Percentiles rank a stretch among this genome's conserved stretches.
Evolutionary conservation across 164 flowering plant species (phyloP).

Genomic region (Saururus chinensis): DNA sequence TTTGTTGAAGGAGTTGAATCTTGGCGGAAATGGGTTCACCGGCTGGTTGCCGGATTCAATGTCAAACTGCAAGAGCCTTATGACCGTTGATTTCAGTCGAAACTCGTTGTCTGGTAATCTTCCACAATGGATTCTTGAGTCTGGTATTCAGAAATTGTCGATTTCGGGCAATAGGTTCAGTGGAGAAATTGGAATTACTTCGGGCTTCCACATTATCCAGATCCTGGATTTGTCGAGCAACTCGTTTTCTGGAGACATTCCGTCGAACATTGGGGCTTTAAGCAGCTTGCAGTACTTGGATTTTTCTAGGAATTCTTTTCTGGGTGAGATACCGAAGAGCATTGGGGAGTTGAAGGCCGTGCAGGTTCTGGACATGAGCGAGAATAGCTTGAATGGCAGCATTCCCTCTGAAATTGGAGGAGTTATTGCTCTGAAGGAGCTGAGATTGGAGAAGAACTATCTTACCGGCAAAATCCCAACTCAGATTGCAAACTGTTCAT

Average conservation of each 20-base stretch:
- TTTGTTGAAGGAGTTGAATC: slow-evolving; percentile 42
- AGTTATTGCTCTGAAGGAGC: slow-evolving; percentile 47
- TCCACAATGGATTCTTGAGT: slow-evolving; percentile 59
- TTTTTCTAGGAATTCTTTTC: slow-evolving; percentile 52
- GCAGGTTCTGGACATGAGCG: slow-evolving; percentile 59
- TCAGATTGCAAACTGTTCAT: slow-evolving; percentile 53
- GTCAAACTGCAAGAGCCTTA: slow-evolving; percentile 34
- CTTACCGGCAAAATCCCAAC: slow-evolving; percentile 47
- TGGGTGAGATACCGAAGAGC: slow-evolving; percentile 51
- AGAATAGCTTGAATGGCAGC: slow-evolving; percentile 58
- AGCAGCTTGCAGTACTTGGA: slow-evolving; percentile 50
- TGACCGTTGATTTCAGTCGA: slow-evolving; percentile 46
- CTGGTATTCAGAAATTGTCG: slow-evolving; percentile 23
- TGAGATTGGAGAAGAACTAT: slow-evolving; percentile 45
- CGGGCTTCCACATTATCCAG: slow-evolving; percentile 18
- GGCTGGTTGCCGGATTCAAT: slow-evolving; percentile 68
- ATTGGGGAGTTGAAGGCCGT: slow-evolving; percentile 53
- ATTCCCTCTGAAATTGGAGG: slow-evolving; percentile 68
- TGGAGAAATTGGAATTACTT: slow-evolving; percentile 20
- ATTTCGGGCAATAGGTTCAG: slow-evolving; percentile 25
- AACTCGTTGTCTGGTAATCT: slow-evolving; percentile 48
- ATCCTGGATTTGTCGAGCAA: slow-evolving; percentile 64
- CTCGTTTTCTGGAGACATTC: slow-evolving; percentile 51
- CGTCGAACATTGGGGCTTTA: slow-evolving; percentile 35
- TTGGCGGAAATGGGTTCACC: slow-evolving; percentile 44